Percentiles rank a stretch among this genome's conserved stretches.
These are phyloP conservation scores for Cyberlindnera euphorbiae DNA, from an alignment of 805 yeast species.

Conservation along the genomic window DNA sequence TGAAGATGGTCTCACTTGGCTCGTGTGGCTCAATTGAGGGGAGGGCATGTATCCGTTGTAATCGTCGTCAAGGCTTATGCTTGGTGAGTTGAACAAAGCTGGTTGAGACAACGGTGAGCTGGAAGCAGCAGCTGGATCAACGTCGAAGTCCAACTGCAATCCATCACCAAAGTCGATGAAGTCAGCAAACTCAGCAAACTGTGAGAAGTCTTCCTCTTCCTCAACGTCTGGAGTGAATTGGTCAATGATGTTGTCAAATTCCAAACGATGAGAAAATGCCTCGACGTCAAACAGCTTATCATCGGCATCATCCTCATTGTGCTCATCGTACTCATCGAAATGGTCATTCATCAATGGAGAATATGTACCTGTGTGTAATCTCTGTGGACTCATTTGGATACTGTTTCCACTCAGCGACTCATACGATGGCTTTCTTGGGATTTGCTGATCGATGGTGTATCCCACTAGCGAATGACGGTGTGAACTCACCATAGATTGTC, in stretches of 20 bases:
- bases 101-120: conserved; percentile 15
- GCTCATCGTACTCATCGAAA: conserved; percentile 29
- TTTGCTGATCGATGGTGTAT: conserved; percentile 23
- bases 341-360: conserved; percentile 33
- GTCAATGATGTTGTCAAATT: conserved; percentile 16
- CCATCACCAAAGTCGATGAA: conserved; percentile 43
- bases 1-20: conserved; percentile 3
- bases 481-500: conserved; percentile 22
- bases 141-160: conserved; percentile 31
- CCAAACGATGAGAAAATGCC: conserved; percentile 20
- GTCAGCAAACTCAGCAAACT: conserved; percentile 41
- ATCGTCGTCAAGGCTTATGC: not conserved
- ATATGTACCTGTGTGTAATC: conserved; percentile 9
- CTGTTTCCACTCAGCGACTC: conserved; percentile 6
- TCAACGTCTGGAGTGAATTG: conserved; percentile 2
- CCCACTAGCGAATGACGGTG: no score
- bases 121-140: conserved; percentile 11
- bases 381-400: conserved; percentile 11
- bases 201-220: conserved; percentile 29
- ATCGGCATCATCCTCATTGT: conserved; percentile 24
- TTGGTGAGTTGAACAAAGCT: conserved; percentile 9
- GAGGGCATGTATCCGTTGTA: conserved; percentile 4
- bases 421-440: conserved; percentile 10
- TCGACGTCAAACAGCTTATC: conserved; percentile 23
- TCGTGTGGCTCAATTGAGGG: conserved; percentile 2